Conservation (phyloP, 306 rosid genomes). For the Lathyrus aphaca region DNA sequence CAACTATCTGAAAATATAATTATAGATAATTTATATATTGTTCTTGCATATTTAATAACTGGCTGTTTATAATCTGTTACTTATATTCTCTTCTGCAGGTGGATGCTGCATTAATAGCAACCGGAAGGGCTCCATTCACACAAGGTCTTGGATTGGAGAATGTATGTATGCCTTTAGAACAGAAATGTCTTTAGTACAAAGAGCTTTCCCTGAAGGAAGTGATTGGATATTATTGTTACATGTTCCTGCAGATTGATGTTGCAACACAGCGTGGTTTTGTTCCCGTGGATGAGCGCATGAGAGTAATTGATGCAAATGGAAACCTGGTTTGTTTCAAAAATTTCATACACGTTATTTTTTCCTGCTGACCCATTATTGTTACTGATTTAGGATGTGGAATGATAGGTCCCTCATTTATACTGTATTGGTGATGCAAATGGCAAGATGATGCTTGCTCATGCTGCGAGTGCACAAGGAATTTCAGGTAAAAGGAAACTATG, state of each 20-base stretch:
- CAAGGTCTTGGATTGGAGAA: slow-evolving; percentile 93
- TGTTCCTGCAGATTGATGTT: slow-evolving; percentile 70
- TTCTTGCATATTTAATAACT: slow-evolving; percentile 3
- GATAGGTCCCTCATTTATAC: slow-evolving; percentile 81
- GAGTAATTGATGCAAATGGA: slow-evolving; percentile 75
- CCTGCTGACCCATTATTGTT: slow-evolving; percentile 25
- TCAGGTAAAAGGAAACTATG: slow-evolving; percentile 54
- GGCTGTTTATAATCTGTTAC: slow-evolving; percentile 21
- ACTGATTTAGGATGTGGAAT: slow-evolving; percentile 42
- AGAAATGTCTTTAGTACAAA: slow-evolving; percentile 24
- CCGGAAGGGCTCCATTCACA: slow-evolving; percentile 98
- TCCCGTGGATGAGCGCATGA: slow-evolving; percentile 93
- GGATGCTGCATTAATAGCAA: slow-evolving; percentile 94
- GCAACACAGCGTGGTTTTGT: slow-evolving; percentile 85
- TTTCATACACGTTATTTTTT: slow-evolving; percentile 18
- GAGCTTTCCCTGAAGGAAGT: slow-evolving; percentile 5
- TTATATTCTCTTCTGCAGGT: slow-evolving; percentile 59
- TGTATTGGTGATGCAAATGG: slow-evolving; percentile 99
- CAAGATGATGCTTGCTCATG: slow-evolving; percentile 99
- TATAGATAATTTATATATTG: slow-evolving; percentile 11
- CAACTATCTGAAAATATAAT: slow-evolving; percentile 9
- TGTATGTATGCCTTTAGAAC: slow-evolving; percentile 68
- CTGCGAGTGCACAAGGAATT: slow-evolving; percentile 98
- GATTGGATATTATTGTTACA: slow-evolving; percentile 1
- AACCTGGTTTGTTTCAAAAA: slow-evolving; percentile 62